A percentile compares a stretch with the other conserved stretches of the same genome.
These are phyloP conservation scores for Talaromyces piceae DNA, from an alignment of 2,329 filamentous ascomycete genomes.

Conservation along the genomic window DNA sequence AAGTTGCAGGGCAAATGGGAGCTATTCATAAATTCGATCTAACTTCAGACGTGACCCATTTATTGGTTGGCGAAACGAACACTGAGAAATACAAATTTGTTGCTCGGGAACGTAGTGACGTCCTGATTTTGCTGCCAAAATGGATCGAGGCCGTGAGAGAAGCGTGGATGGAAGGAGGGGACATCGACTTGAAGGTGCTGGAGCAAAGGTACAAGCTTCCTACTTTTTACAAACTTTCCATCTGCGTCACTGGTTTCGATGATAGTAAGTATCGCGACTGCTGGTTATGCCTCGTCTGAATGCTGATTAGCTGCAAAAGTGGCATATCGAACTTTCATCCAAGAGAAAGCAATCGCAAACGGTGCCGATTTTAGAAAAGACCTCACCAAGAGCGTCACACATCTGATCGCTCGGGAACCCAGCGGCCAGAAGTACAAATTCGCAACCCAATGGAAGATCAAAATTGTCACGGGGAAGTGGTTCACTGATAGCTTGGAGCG, in stretches of 20 bases:
- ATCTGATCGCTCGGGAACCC: constrained; percentile 72
- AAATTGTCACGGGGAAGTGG: constrained; percentile 77
- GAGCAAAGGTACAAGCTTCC: constrained; percentile 50
- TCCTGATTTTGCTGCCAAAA: constrained; percentile 70
- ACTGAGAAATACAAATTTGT: constrained; percentile 96
- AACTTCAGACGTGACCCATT: constrained; percentile 91
- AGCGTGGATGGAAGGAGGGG: constrained; percentile 71
- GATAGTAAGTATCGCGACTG: constrained; percentile 42
- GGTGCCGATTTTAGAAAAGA: constrained; percentile 84
- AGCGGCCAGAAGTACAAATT: constrained; percentile 86
- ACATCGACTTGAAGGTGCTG: constrained; percentile 63
- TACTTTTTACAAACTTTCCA: constrained; percentile 46
- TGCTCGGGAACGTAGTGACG: constrained; percentile 77
- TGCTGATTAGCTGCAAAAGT: constrained; percentile 37
- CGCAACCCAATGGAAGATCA: constrained; percentile 74
- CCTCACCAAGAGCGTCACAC: constrained; percentile 75
- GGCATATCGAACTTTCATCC: constrained; percentile 61
- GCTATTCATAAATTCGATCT: constrained; percentile 83
- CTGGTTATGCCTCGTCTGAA: neutral
- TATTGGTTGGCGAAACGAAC: constrained; percentile 80
- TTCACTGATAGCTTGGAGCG: constrained; percentile 72
- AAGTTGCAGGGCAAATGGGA: constrained; percentile 66
- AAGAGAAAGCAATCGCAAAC: constrained; percentile 58
- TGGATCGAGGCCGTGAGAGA: constrained; percentile 78
- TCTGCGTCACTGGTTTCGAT: constrained; percentile 65